Evolutionary conservation across 176 grass and related monocot species (phyloP), one percentile per base, ranked within the genome.

Genomic region (Microstegium vimineum): DNA sequence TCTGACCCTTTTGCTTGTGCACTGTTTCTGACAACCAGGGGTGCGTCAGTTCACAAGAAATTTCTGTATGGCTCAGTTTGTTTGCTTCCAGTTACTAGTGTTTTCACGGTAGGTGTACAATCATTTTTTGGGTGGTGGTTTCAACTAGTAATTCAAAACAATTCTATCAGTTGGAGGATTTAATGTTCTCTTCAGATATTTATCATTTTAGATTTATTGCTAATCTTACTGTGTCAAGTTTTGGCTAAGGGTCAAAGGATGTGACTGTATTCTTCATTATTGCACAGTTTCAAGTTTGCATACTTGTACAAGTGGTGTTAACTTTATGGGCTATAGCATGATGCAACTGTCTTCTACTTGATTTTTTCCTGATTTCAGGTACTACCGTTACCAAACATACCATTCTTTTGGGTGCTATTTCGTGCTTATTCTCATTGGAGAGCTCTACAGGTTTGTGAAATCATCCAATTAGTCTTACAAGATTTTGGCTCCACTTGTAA

Each of bases 361-460:
- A 40, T 84, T 73, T 62, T 75, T 82, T 43, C 57, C 56, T 37
- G 47, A 68, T 52, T 92, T 22, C 54, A 97, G 95, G 75, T 97
- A 78, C 80, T 97, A 22, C 95, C 95, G 52, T 97, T 97, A 80
- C 95, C 95, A 75, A 97, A 97, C 72, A 88, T 93, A 85, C 88
- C 90, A 32, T 97, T 97, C 78, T 97, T 97, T 68, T 92, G 95
- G 95, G 60, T 91, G 27, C 74, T 94, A 52, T 94, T 97, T 69
- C 95, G 88, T 82, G 85, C 95, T 62, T 97, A 97, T 91, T 97
- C 95, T 43, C 92, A 97, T 81, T 94, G 88, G 90, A 85, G 90
- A 89, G 95, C 95, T 91, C 95, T 94, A 43, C 90, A 97, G 95
- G 95, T 97, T 89, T 33, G 35, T 69, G 11, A 71, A 51, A 1